These are phyloP conservation scores for Sordaria brevicollis DNA, from an alignment of 495 filamentous ascomycete genomes.

Conservation along the genomic window DNA sequence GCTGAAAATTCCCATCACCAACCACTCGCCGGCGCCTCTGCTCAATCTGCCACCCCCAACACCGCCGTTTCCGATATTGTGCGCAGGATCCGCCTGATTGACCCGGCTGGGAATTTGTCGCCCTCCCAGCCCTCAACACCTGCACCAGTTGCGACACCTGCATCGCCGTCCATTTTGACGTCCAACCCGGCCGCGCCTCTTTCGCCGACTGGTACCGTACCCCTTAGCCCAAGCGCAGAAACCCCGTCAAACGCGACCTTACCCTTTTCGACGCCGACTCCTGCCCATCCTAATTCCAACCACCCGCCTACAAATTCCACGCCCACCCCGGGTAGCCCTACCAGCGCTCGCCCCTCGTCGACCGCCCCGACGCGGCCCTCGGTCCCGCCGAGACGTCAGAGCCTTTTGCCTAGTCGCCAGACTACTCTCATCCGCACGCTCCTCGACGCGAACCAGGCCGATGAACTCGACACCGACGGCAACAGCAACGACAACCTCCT, in stretches of 20 bases:
- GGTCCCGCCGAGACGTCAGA: slow-evolving; percentile 31
- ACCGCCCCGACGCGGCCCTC: slow-evolving; percentile 14
- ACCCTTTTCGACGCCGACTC: neutral
- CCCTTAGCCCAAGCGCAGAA: neutral
- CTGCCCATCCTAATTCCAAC: neutral
- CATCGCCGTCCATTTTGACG: neutral
- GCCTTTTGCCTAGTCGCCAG: slow-evolving; percentile 37
- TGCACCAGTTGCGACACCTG: neutral
- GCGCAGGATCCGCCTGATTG: slow-evolving; percentile 13
- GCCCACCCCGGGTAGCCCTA: slow-evolving; percentile 2
- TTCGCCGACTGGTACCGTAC: neutral
- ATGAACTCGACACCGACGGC: slow-evolving; percentile 21
- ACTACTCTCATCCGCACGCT: slow-evolving; percentile 37
- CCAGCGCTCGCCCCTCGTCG: slow-evolving; percentile 8
- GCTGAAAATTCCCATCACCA: neutral
- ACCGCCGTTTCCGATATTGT: neutral
- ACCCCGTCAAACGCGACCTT: neutral
- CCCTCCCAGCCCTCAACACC: slow-evolving; percentile 1
- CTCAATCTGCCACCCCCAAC: neutral
- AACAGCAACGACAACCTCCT: slow-evolving; percentile 22
- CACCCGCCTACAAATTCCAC: neutral
- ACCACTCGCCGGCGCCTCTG: neutral
- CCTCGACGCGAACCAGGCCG: slow-evolving; percentile 23
- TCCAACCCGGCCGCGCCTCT: neutral
- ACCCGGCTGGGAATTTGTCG: slow-evolving; percentile 5